Evolutionary conservation across 805 yeast species (phyloP), one percentile per base, ranked within the genome.

Genomic region (Barnettozyma californica): DNA sequence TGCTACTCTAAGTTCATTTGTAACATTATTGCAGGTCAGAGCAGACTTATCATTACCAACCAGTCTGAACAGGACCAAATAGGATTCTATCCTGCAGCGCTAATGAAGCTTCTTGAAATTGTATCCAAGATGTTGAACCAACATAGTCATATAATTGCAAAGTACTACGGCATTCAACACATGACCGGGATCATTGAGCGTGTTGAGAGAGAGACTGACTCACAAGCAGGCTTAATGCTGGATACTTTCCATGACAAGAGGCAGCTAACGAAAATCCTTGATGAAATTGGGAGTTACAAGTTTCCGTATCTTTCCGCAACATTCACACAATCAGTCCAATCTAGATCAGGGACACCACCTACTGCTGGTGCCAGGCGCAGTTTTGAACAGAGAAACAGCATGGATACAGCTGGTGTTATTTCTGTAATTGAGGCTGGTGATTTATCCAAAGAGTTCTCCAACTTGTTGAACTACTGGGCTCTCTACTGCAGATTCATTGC

Each of bases 1-100:
- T 81, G 88, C 53, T 94, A 94, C 65, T 85, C 97, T 16, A 80
- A 76, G 59, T 94, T 92, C 64, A 86, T 94, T 41, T 87, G 96
- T 63, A 80, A 83, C 50, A 86, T 91, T 47, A 83, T 94, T 31
- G 83, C 90, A 18, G 83, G 84, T 26, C 89, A 91, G 52, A 80
- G 89, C 50, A 78, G 95, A 49, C 71, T 74, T 36, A 72, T 90
- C 49, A 74, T 90, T 45, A 76, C 77, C 14, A 59, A 62, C 25
- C 70, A 68, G 31, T 63, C 71, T 16, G 73, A 67, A 45, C 68
- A 56, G 44, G 67, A 64, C 19, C 71, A 68, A 53, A 67, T 72
- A 39, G 87, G 77, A n/a, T 71, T 74, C 27, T 83, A 76, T 56
- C 76, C 88, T 0, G 76, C 77, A 41, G 78, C 85, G 0, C 56